A percentile compares a stretch with the other conserved stretches of the same genome.
Evolutionary conservation across 805 yeast genomes (phyloP).

Genomic region (Cyberlindnera mississippiensis): DNA sequence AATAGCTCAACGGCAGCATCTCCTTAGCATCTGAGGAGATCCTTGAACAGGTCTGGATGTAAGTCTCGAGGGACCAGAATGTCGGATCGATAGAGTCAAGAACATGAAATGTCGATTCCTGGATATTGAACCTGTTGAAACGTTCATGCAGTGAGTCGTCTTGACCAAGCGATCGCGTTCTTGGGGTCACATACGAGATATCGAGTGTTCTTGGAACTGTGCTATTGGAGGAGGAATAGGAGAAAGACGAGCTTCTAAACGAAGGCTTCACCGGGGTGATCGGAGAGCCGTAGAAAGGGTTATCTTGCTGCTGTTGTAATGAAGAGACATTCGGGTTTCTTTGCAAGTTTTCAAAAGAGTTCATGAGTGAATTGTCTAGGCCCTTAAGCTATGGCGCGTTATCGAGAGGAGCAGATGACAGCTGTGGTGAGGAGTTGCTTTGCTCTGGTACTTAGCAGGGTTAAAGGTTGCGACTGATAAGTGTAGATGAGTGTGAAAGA

Average conservation of each 20-base stretch:
- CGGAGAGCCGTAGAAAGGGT: conserved; percentile 1
- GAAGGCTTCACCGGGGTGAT: background rate
- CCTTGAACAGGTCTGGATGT: conserved; percentile 7
- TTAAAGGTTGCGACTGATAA: too few relatives aligned
- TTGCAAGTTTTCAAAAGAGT: too few relatives aligned
- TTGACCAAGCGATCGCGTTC: background rate
- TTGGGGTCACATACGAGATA: background rate
- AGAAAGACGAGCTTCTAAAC: background rate
- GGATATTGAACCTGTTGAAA: conserved; percentile 1
- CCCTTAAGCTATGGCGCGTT: too few relatives aligned
- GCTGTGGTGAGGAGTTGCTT: too few relatives aligned
- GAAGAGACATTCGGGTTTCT: too few relatives aligned
- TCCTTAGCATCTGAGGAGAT: conserved; percentile 1
- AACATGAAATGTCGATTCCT: conserved; percentile 3
- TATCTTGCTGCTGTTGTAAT: background rate
- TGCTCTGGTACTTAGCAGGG: too few relatives aligned
- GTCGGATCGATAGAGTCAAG: conserved; percentile 15
- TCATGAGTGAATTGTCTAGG: too few relatives aligned
- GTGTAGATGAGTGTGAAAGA: too few relatives aligned
- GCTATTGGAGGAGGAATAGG: background rate
- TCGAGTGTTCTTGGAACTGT: background rate
- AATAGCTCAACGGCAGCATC: conserved; percentile 8
- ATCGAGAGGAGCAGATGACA: too few relatives aligned
- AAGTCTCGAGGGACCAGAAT: conserved; percentile 13
- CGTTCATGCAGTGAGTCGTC: background rate